These are phyloP conservation scores for Trypanosoma platydactyli DNA, from an alignment of 208 protist genomes.

Conservation along the genomic window DNA sequence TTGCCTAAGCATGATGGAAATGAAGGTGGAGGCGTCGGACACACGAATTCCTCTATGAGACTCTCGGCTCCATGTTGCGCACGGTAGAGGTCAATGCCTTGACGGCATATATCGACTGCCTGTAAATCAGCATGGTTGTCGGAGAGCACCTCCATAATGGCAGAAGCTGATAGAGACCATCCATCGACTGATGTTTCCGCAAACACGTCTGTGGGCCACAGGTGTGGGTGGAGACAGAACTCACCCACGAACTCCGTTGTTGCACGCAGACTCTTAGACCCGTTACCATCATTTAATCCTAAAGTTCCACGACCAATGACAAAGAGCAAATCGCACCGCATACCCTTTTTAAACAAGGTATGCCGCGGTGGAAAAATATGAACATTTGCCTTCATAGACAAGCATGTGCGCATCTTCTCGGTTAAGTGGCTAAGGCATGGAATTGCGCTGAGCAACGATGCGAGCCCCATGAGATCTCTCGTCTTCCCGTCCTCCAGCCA, in stretches of 20 bases:
- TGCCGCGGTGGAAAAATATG: slow-evolving; percentile 51
- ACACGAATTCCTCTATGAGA: slow-evolving; percentile 42
- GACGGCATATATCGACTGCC: slow-evolving; percentile 74
- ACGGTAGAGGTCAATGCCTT: slow-evolving; percentile 74
- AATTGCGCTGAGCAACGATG: slow-evolving; percentile 64
- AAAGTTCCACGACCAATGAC: slow-evolving; percentile 75
- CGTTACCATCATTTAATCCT: slow-evolving; percentile 27
- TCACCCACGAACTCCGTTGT: slow-evolving; percentile 71
- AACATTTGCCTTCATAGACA: slow-evolving; percentile 49
- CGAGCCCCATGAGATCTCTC: slow-evolving; percentile 69
- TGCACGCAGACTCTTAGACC: slow-evolving; percentile 8
- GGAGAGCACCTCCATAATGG: slow-evolving; percentile 49
- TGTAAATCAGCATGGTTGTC: slow-evolving; percentile 49
- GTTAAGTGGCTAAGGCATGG: slow-evolving; percentile 85
- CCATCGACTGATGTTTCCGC: slow-evolving; percentile 71
- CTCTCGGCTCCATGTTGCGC: slow-evolving; percentile 59
- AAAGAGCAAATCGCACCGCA: slow-evolving; percentile 64
- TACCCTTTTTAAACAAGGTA: slow-evolving; percentile 39
- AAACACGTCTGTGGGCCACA: slow-evolving; percentile 61
- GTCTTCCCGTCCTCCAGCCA: slow-evolving; percentile 73
- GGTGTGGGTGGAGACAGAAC: slow-evolving; percentile 70
- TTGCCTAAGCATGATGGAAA: neutral
- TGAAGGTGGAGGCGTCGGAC: neutral
- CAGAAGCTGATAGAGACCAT: slow-evolving; percentile 59
- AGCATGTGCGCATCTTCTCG: slow-evolving; percentile 58